phyloP scores from a whole-genome alignment of 2,329 filamentous ascomycete genomes.

The Apiospora phragmitis region DNA sequence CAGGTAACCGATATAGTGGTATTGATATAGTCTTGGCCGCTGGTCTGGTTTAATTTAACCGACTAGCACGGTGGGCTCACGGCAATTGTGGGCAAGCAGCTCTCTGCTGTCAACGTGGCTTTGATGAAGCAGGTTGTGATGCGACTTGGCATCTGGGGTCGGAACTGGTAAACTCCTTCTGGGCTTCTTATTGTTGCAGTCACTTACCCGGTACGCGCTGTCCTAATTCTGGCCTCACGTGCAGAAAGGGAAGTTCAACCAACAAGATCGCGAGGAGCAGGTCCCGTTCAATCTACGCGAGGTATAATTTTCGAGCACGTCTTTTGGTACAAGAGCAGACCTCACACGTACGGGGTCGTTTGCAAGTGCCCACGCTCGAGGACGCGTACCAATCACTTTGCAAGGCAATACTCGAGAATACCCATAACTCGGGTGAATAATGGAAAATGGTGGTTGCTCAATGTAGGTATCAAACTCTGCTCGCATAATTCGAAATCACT shows the following conservation, averaged over 20 bases:
- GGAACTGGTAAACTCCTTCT: neutral
- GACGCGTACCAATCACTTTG: neutral
- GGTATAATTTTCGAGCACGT: neutral
- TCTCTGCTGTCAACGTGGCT: neutral
- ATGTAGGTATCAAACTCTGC: neutral
- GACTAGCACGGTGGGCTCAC: neutral
- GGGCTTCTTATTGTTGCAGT: neutral
- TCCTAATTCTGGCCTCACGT: neutral
- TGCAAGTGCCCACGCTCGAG: neutral
- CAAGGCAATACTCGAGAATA: too few relatives aligned
- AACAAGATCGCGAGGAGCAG: neutral
- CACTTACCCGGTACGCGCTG: neutral
- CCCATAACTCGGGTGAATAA: too few relatives aligned
- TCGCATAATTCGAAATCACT: neutral
- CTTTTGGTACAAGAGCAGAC: neutral
- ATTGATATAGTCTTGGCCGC: neutral
- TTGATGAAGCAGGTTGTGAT: neutral
- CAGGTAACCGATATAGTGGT: neutral
- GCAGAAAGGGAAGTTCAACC: neutral
- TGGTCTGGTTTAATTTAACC: neutral
- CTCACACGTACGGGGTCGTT: neutral
- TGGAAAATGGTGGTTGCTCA: neutral
- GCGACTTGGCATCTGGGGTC: neutral
- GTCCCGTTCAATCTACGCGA: neutral
- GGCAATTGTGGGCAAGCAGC: neutral